phyloP scores from a whole-genome alignment of 805 yeast genomes.

The Zygoascus bituminiphila region DNA sequence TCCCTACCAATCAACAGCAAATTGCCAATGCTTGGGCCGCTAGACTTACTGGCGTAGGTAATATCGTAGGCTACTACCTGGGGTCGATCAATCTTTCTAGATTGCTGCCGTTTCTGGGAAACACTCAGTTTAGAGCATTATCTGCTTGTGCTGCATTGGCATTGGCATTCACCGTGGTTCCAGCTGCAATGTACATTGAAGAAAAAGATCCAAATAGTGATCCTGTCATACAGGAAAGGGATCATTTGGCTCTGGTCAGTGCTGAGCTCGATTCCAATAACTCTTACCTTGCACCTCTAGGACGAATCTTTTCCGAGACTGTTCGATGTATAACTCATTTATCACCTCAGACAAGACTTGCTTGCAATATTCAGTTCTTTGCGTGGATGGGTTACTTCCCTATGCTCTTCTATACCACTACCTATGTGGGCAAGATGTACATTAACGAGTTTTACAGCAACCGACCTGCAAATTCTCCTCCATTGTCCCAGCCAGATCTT shows the following conservation, averaged over 20 bases:
- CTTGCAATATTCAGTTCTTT: conserved; percentile 50
- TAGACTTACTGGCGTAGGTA: conserved; percentile 51
- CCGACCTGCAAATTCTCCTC: conserved; percentile 33
- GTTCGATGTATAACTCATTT: conserved; percentile 24
- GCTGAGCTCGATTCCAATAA: not conserved
- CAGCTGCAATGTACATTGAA: conserved; percentile 35
- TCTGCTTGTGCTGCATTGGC: conserved; percentile 36
- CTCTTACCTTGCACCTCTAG: not conserved
- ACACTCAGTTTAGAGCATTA: conserved; percentile 45
- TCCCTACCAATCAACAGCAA: conserved; percentile 49
- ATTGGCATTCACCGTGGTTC: conserved; percentile 34
- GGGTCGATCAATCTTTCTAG: conserved; percentile 40
- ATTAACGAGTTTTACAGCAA: conserved; percentile 28
- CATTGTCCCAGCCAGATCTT: conserved; percentile 33
- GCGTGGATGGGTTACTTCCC: conserved; percentile 68
- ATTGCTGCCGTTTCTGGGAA: conserved; percentile 35
- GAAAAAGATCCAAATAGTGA: conserved; percentile 41
- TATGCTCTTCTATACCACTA: conserved; percentile 54
- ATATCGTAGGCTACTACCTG: conserved; percentile 47
- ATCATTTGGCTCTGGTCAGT: no score
- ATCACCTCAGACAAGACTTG: conserved; percentile 43
- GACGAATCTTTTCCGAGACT: conserved; percentile 12
- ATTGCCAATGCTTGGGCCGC: conserved; percentile 62
- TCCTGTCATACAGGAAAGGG: not conserved
- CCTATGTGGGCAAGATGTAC: conserved; percentile 55